Percentiles rank a stretch among this genome's conserved stretches.
Conservation (phyloP, 768 basidiomycete species). For the Mycena leptocephala region DNA sequence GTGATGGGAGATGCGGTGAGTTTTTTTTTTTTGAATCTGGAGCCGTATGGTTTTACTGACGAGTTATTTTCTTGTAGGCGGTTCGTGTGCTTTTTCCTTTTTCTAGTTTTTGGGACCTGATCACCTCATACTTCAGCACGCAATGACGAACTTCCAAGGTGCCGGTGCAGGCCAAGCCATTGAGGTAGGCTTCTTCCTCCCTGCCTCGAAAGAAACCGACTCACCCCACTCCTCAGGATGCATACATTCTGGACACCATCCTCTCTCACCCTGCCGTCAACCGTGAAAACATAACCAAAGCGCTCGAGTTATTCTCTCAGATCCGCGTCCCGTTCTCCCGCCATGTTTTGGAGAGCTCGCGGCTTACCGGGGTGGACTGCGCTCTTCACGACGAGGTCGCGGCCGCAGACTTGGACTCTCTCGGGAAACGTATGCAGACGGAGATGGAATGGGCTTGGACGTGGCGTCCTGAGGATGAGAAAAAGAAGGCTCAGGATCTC, state of each 20-base stretch:
- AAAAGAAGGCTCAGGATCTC: neutral
- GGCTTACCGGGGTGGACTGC: neutral
- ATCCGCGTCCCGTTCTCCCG: neutral
- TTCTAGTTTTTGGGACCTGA: neutral
- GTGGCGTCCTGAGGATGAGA: neutral
- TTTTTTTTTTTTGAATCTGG: neutral
- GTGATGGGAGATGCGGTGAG: neutral
- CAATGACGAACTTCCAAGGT: neutral
- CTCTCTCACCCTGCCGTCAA: neutral
- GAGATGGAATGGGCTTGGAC: conserved; percentile 2
- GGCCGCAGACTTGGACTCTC: neutral
- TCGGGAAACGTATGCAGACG: neutral
- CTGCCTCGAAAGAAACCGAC: neutral
- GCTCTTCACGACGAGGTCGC: neutral
- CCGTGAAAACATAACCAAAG: neutral
- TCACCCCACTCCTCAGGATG: neutral
- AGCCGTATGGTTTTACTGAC: neutral
- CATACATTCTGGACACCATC: neutral
- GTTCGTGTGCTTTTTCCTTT: neutral
- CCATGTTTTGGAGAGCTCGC: neutral
- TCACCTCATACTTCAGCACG: neutral
- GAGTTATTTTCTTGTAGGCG: neutral
- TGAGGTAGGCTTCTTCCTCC: neutral
- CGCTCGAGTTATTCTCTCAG: neutral
- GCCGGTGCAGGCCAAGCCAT: neutral